phyloP scores from a whole-genome alignment of 1,139 yeast genomes.

The Trichomonascaceae sp. region DNA sequence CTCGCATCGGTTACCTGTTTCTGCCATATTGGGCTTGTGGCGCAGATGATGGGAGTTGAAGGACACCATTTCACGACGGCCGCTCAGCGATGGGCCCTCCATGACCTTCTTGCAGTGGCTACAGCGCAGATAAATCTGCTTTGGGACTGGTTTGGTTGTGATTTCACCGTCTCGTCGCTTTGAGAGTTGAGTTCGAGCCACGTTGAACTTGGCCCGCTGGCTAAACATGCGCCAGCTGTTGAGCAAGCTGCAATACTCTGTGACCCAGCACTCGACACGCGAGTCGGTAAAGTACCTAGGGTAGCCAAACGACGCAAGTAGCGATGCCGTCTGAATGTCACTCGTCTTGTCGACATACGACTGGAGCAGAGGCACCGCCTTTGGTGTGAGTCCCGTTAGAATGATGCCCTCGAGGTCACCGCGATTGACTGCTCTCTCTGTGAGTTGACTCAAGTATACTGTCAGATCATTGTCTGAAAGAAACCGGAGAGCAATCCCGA shows the following conservation, averaged over 20 bases:
- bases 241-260: constrained; percentile 50
- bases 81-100: neutral
- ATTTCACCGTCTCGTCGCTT: constrained; percentile 36
- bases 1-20: constrained; percentile 37
- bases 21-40: constrained; percentile 3
- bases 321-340: constrained; percentile 87
- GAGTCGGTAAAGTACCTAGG: constrained; percentile 67
- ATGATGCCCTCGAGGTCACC: constrained; percentile 90
- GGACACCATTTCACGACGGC: neutral
- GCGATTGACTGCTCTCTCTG: constrained; percentile 53
- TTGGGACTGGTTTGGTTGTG: constrained; percentile 42
- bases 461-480: constrained; percentile 57
- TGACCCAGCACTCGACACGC: constrained; percentile 67
- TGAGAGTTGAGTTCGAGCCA: constrained; percentile 56
- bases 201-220: constrained; percentile 74
- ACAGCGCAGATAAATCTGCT: constrained; percentile 74
- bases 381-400: constrained; percentile 77
- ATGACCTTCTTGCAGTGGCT: constrained; percentile 53
- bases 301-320: constrained; percentile 66
- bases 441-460: constrained; percentile 46
- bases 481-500: constrained; percentile 83
- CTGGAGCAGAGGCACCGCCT: constrained; percentile 71
- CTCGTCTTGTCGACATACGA: constrained; percentile 80
- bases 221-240: constrained; percentile 79
- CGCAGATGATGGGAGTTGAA: constrained; percentile 1